These are phyloP conservation scores for Botryotinia convoluta DNA, from an alignment of 2,329 filamentous ascomycete species.

Conservation along the genomic window DNA sequence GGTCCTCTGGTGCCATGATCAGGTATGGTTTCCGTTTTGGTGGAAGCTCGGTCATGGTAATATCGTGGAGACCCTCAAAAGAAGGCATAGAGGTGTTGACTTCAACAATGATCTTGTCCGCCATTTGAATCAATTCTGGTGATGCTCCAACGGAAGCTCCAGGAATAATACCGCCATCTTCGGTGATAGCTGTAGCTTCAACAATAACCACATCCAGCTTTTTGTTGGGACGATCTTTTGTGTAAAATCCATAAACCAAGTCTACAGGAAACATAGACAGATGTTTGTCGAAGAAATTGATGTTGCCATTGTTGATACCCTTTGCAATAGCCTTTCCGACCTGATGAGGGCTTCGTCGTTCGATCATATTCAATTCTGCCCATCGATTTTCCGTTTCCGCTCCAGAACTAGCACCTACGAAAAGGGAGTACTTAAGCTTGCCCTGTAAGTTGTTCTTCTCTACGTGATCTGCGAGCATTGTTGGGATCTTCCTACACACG, in stretches of 20 bases:
- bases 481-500: conserved; percentile 68
- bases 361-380: conserved; percentile 88
- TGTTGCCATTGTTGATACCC: conserved; percentile 84
- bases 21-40: conserved; percentile 80
- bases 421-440: conserved; percentile 80
- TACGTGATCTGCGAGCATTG: conserved; percentile 81
- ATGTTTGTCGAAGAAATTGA: conserved; percentile 94
- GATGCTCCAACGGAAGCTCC: conserved; percentile 83
- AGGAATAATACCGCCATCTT: conserved; percentile 84
- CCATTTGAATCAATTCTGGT: conserved; percentile 84
- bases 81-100: conserved; percentile 84
- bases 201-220: conserved; percentile 77
- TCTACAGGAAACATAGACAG: conserved; percentile 89
- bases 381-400: conserved; percentile 86
- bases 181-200: conserved; percentile 81
- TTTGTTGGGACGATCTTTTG: conserved; percentile 66
- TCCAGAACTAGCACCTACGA: conserved; percentile 85
- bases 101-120: conserved; percentile 90
- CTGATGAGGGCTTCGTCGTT: conserved; percentile 79
- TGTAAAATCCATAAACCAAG: conserved; percentile 84
- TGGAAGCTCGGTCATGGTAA: conserved; percentile 82
- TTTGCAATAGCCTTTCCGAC: conserved; percentile 88
- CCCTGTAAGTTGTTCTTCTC: conserved; percentile 83
- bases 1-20: conserved; percentile 80
- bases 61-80: conserved; percentile 87